Base-by-base conservation (phyloP, 2,329 filamentous ascomycete genomes). In the Aspergillus sclerotialis region DNA sequence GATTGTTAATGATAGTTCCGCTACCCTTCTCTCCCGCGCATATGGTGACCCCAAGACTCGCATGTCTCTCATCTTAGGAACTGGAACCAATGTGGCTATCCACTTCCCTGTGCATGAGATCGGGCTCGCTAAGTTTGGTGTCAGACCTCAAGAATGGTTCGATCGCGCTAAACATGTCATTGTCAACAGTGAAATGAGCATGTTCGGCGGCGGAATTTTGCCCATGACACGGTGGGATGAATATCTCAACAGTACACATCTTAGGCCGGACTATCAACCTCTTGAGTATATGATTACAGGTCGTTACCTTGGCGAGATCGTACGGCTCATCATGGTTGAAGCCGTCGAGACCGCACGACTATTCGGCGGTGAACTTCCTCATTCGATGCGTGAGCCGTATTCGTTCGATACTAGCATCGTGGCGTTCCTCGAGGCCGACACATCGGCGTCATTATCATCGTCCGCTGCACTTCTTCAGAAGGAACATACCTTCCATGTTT, bases 131-230 rank as follows among this genome's bases (percentile, higher is more conserved):
- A 81, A 81, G 44, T 78, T 76, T 51, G 74, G 73, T 18, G 49
- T 54, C 17, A 67, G 77, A 32, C 68, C 74, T 1, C 58, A 68
- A 11, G 65, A 64, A 25, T 78, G 75, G 74, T 68, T 73, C 37
- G 64, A 69, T 17, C 62, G 68, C 26, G 75, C 76, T n/a, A 65
- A 70, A 18, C 69, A 76, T 39, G 77, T 81, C 19, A 72, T 81
- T 33, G 69, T 80, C 47, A 82, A 82, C 52, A 80, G 73, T 6
- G 78, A 82, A 50, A 63, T 80, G 46, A 79, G 76, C 61, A 80
- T 81, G 76, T 80, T 80, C 43, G 78, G 75, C 38, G 60, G 61
- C 19, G 63, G 69, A 14, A 65, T 78, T 17, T 64, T 79, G 24
- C 73, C 75, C 1, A 69, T 67, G 44, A 78, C 76, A 5, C 64